Evolutionary conservation across 768 basidiomycete species (phyloP).

Genomic region (Trametes sanguinea): DNA sequence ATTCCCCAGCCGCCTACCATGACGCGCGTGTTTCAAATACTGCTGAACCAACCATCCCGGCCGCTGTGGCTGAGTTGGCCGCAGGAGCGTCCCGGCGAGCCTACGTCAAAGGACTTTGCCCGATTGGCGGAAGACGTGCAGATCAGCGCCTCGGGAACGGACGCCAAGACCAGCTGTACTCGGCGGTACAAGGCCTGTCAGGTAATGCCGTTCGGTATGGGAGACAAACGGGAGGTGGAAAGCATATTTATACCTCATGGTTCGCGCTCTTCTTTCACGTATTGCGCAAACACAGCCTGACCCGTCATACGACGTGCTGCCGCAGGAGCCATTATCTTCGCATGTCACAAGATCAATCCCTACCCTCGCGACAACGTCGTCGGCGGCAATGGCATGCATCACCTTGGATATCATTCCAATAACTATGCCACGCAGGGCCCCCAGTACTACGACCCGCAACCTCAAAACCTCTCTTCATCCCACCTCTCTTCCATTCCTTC

Average conservation of each 20-base stretch:
- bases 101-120: slow-evolving; percentile 42
- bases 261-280: slow-evolving; percentile 34
- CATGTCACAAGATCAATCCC: slow-evolving; percentile 63
- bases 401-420: slow-evolving; percentile 29
- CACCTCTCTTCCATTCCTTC: slow-evolving; percentile 25
- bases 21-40: slow-evolving; percentile 77
- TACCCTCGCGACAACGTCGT: slow-evolving; percentile 32
- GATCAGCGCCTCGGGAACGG: slow-evolving; percentile 58
- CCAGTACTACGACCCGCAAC: slow-evolving; percentile 33
- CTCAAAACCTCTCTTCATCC: slow-evolving; percentile 30
- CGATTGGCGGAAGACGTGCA: slow-evolving; percentile 70
- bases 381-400: slow-evolving; percentile 23
- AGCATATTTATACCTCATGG: slow-evolving; percentile 92
- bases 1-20: slow-evolving; percentile 53
- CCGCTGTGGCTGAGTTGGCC: slow-evolving; percentile 76
- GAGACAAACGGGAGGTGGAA: slow-evolving; percentile 67
- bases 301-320: slow-evolving; percentile 7
- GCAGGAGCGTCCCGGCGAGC: slow-evolving; percentile 39
- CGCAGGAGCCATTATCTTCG: slow-evolving; percentile 68
- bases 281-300: slow-evolving; percentile 14
- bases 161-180: slow-evolving; percentile 86
- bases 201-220: slow-evolving; percentile 48
- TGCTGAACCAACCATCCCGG: slow-evolving; percentile 60
- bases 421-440: slow-evolving; percentile 28
- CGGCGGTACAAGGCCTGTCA: slow-evolving; percentile 78